Evolutionary conservation across 805 yeast genomes (phyloP).

Genomic region (Geotrichum ghanense): DNA sequence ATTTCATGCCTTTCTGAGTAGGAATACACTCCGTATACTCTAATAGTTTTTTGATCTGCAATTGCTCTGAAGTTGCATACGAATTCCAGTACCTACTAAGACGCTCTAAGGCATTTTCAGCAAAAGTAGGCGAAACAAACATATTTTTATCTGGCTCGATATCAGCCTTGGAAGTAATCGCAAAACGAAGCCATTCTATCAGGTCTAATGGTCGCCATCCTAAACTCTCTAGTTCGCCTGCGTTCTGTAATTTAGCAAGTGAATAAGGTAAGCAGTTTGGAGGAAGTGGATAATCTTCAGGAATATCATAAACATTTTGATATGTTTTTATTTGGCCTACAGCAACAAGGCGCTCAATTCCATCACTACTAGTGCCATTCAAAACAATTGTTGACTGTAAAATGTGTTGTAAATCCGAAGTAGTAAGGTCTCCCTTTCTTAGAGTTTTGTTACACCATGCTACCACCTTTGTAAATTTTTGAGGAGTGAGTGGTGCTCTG

Average conservation of each 20-base stretch:
- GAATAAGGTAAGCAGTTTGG: slow-evolving; percentile 21
- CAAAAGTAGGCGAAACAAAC: slow-evolving; percentile 16
- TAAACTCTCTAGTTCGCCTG: slow-evolving; percentile 14
- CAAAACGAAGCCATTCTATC: slow-evolving; percentile 16
- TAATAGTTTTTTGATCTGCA: slow-evolving; percentile 10
- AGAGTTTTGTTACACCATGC: slow-evolving; percentile 19
- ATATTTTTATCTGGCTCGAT: slow-evolving; percentile 13
- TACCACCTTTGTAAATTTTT: slow-evolving; percentile 16
- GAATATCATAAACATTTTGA: slow-evolving; percentile 17
- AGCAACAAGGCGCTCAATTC: not conserved
- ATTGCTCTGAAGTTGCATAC: slow-evolving; percentile 6
- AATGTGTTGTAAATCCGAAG: slow-evolving; percentile 10
- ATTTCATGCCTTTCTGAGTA: slow-evolving; percentile 27
- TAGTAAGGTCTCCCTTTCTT: slow-evolving; percentile 9
- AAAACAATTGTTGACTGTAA: slow-evolving; percentile 18
- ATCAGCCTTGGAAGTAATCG: slow-evolving; percentile 5
- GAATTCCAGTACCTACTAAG: slow-evolving; percentile 20
- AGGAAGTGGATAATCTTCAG: slow-evolving; percentile 23
- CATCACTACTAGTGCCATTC: slow-evolving; percentile 11
- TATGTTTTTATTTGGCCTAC: slow-evolving; percentile 17
- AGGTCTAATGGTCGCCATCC: slow-evolving; percentile 20
- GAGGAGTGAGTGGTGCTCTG: slow-evolving; percentile 16
- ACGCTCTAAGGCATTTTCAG: slow-evolving; percentile 17
- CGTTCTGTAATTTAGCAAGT: slow-evolving; percentile 12
- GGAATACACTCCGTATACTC: slow-evolving; percentile 23